Conservation (phyloP, 1,284 basidiomycete species). For the Coniophora puteana region DNA sequence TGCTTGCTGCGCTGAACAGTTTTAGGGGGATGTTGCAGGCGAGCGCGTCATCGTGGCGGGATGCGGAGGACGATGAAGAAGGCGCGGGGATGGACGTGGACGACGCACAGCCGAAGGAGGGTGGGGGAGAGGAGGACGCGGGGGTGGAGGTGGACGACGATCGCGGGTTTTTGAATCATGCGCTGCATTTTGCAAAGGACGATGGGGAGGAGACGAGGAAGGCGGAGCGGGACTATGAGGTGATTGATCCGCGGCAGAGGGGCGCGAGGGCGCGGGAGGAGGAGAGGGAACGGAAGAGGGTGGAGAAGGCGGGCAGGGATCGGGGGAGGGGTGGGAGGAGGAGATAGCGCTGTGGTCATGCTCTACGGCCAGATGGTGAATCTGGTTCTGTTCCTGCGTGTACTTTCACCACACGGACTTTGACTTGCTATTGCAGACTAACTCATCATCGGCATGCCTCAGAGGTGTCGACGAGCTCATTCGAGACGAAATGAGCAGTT, state of each 20-base stretch:
- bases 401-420: too few relatives aligned
- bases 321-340: slow-evolving; percentile 18
- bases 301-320: slow-evolving; percentile 25
- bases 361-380: too few relatives aligned
- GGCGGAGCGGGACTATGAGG: slow-evolving; percentile 88
- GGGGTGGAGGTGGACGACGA: slow-evolving; percentile 82
- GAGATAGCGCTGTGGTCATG: too few relatives aligned
- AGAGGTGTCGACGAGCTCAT: too few relatives aligned
- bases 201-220: slow-evolving; percentile 72
- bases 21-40: slow-evolving; percentile 70
- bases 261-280: slow-evolving; percentile 71
- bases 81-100: slow-evolving; percentile 17
- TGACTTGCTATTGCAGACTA: too few relatives aligned
- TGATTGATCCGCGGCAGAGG: slow-evolving; percentile 75
- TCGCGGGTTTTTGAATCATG: slow-evolving; percentile 74
- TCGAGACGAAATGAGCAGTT: too few relatives aligned
- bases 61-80: slow-evolving; percentile 27
- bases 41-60: slow-evolving; percentile 32
- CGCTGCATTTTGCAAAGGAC: slow-evolving; percentile 76
- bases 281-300: slow-evolving; percentile 61
- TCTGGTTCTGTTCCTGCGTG: too few relatives aligned
- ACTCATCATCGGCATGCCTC: too few relatives aligned
- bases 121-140: slow-evolving; percentile 37
- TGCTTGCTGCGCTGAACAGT: slow-evolving; percentile 66
- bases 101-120: slow-evolving; percentile 13